A percentile compares a stretch with the other conserved stretches of the same genome.
Conservation (phyloP, 306 rosid genomes). For the Corylus heterophylla region DNA sequence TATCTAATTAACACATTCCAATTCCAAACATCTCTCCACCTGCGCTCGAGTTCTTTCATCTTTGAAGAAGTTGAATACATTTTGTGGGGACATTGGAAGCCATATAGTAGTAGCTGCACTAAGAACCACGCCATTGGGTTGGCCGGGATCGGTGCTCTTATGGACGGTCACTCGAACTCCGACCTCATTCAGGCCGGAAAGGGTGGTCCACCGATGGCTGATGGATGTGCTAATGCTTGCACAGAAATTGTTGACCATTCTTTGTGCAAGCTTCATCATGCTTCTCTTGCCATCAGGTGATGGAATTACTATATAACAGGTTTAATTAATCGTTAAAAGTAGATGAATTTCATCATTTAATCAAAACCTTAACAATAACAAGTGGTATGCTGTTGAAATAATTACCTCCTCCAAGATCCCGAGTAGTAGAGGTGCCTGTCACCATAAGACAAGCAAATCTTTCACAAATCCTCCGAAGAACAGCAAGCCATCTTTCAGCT, state of each 20-base stretch:
- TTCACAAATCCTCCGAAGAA: constrained; percentile 86
- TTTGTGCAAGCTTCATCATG: constrained; percentile 97
- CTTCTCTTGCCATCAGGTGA: constrained; percentile 82
- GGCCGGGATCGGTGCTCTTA: constrained; percentile 82
- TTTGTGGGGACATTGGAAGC: constrained; percentile 84
- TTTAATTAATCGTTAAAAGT: neutral
- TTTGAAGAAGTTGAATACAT: constrained; percentile 85
- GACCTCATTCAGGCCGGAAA: constrained; percentile 70
- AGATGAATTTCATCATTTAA: too few relatives aligned
- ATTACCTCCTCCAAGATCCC: constrained; percentile 88
- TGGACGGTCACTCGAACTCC: constrained; percentile 80
- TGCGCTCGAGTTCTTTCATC: constrained; percentile 89
- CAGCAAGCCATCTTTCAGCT: constrained; percentile 78
- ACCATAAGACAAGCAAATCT: constrained; percentile 81
- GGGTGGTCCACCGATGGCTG: constrained; percentile 80
- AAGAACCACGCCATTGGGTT: constrained; percentile 81
- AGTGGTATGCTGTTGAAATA: neutral
- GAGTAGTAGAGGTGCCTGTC: constrained; percentile 57
- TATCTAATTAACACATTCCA: too few relatives aligned
- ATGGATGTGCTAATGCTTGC: constrained; percentile 76
- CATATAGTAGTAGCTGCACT: constrained; percentile 94
- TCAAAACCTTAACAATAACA: too few relatives aligned
- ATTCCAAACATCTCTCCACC: constrained; percentile 35
- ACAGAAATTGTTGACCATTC: constrained; percentile 85
- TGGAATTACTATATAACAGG: constrained; percentile 57